Conservation (phyloP, 768 basidiomycete genomes). For the Pleurotus citrinopileatus region DNA sequence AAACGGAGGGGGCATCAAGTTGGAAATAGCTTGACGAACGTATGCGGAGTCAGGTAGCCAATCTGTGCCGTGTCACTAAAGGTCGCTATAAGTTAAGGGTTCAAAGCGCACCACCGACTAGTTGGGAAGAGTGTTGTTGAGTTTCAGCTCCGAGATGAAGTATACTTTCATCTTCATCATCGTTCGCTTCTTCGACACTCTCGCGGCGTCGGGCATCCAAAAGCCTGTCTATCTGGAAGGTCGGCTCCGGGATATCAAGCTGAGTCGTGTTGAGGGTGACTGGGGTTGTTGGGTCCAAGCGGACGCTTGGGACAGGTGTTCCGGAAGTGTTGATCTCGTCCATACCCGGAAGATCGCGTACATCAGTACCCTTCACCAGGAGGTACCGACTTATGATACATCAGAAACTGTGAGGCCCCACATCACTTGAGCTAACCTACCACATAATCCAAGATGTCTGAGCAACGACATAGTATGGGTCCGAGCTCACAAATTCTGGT, state of each 20-base stretch:
- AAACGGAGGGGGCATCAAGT: conserved; percentile 58
- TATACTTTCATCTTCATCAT: conserved; percentile 47
- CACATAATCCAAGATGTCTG: conserved; percentile 72
- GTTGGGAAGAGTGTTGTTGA: conserved; percentile 6
- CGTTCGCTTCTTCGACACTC: conserved; percentile 39
- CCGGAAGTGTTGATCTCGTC: not conserved
- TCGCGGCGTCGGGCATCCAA: conserved; percentile 38
- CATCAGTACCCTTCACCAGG: conserved; percentile 40
- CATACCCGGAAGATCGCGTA: conserved; percentile 4
- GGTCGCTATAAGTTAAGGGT: not conserved
- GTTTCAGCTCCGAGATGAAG: conserved; percentile 29
- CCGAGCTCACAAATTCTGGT: conserved; percentile 45
- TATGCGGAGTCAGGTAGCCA: conserved; percentile 56
- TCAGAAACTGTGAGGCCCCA: not conserved
- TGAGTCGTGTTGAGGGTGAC: conserved; percentile 32
- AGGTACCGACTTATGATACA: conserved; percentile 51
- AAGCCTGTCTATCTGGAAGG: conserved; percentile 49
- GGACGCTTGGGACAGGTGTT: conserved; percentile 32
- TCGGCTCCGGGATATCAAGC: conserved; percentile 57
- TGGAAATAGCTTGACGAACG: conserved; percentile 38
- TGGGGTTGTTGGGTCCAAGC: conserved; percentile 46
- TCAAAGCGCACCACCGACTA: not conserved
- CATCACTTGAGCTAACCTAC: conserved; percentile 29
- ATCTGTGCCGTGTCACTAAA: conserved; percentile 28
- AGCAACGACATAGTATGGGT: conserved; percentile 56